A percentile compares a stretch with the other conserved stretches of the same genome.
These are phyloP conservation scores for Colletotrichum euphorbiae DNA, from an alignment of 2,329 filamentous ascomycete genomes.

Conservation along the genomic window DNA sequence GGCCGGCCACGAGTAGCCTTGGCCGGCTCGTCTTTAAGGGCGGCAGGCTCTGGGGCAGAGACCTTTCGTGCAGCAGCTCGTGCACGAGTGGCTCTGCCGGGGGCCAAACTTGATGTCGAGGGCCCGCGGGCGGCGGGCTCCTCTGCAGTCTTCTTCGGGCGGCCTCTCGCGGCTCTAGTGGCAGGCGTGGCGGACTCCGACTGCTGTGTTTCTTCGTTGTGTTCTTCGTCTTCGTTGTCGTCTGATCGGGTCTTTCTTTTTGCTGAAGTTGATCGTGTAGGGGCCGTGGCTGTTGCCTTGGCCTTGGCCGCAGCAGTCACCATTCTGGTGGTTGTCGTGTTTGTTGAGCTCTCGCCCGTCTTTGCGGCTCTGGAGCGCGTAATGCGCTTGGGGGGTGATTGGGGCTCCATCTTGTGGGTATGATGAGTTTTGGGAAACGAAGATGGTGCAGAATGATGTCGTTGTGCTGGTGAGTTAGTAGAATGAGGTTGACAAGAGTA, in stretches of 20 bases:
- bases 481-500: conserved; percentile 11
- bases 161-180: conserved; percentile 58
- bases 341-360: conserved; percentile 49
- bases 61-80: conserved; percentile 46
- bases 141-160: conserved; percentile 56
- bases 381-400: conserved; percentile 69
- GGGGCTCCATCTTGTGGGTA: conserved; percentile 57
- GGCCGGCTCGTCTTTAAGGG: conserved; percentile 43
- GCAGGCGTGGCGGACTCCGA: conserved; percentile 46
- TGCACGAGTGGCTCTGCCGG: conserved; percentile 46
- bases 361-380: conserved; percentile 63
- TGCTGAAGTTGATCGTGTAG: conserved; percentile 43
- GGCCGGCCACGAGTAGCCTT: conserved; percentile 58
- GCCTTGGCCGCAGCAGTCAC: conserved; percentile 63
- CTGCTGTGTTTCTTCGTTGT: conserved; percentile 47
- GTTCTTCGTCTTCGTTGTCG: conserved; percentile 62
- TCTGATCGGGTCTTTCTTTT: conserved; percentile 69
- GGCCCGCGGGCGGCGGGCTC: conserved; percentile 26
- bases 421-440: neutral
- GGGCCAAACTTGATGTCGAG: conserved; percentile 35
- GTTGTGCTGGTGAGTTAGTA: conserved; percentile 33
- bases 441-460: conserved; percentile 17
- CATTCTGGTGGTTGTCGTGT: conserved; percentile 56
- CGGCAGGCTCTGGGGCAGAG: conserved; percentile 41
- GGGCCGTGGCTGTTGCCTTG: conserved; percentile 50